Percentiles rank a stretch among this genome's conserved stretches.
Conservation (phyloP, 805 yeast genomes). For the Nakazawaea sp. region DNA sequence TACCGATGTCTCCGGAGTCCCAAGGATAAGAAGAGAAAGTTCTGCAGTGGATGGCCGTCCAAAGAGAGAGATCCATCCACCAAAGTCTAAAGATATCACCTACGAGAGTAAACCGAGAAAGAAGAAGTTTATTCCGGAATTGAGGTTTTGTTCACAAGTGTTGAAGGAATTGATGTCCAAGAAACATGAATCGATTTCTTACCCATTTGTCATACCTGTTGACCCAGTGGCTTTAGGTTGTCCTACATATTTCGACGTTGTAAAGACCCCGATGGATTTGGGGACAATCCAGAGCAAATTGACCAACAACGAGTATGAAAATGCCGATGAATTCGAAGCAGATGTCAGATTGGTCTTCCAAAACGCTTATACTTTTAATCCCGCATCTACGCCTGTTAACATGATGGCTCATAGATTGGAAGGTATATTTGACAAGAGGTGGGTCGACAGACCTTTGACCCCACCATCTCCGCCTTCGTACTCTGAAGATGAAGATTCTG, state of each 20-base stretch:
- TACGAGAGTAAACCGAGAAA: constrained; percentile 87
- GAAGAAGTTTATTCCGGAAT: constrained; percentile 85
- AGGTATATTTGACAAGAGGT: constrained; percentile 75
- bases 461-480: constrained; percentile 47
- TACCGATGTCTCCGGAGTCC: constrained; percentile 39
- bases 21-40: constrained; percentile 68
- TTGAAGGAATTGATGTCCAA: constrained; percentile 77
- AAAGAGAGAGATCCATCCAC: constrained; percentile 94
- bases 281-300: constrained; percentile 77
- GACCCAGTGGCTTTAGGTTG: constrained; percentile 92
- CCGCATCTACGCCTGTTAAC: constrained; percentile 95
- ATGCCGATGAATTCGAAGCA: constrained; percentile 77
- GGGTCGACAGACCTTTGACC: constrained; percentile 80
- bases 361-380: constrained; percentile 89
- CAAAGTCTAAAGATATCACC: constrained; percentile 88
- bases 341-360: constrained; percentile 80
- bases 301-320: constrained; percentile 80
- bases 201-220: constrained; percentile 90
- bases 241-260: constrained; percentile 81
- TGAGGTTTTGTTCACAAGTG: constrained; percentile 77
- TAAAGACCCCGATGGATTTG: constrained; percentile 93
- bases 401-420: constrained; percentile 92
- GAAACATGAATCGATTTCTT: constrained; percentile 77
- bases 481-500: constrained; percentile 35
- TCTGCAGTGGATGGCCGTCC: constrained; percentile 71